Evolutionary conservation across 352 stramenopile genomes (phyloP).

Genomic region (Pythium aphanidermatum): DNA sequence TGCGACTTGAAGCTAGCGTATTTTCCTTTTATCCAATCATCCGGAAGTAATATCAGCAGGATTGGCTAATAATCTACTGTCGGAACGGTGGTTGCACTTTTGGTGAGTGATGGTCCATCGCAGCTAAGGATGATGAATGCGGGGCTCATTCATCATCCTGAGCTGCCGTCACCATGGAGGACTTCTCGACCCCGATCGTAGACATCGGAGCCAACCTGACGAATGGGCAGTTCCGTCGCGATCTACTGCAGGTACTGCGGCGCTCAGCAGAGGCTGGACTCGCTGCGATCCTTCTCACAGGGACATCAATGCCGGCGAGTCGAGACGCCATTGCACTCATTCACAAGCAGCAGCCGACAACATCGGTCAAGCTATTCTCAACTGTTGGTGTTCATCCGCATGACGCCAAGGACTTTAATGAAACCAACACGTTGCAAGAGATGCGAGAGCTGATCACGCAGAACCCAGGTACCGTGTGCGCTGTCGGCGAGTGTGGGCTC

Average conservation of each 20-base stretch:
- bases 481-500: constrained; percentile 93
- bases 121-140: no score
- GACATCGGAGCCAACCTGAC: constrained; percentile 73
- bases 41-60: no score
- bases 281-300: constrained; percentile 81
- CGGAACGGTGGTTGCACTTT: no score
- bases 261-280: constrained; percentile 68
- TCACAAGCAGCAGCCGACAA: constrained; percentile 9
- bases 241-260: constrained; percentile 87
- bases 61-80: no score
- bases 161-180: constrained; percentile 7
- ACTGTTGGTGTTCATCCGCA: constrained; percentile 95
- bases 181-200: constrained; percentile 29
- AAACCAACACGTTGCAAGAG: constrained; percentile 20
- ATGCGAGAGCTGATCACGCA: constrained; percentile 38
- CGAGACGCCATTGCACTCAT: constrained; percentile 36
- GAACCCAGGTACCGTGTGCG: constrained; percentile 64
- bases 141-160: no score
- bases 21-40: no score
- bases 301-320: constrained; percentile 45
- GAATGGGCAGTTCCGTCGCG: constrained; percentile 57
- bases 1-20: no score
- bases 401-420: constrained; percentile 80
- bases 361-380: constrained; percentile 46
- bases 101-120: constrained; percentile 13